Evolutionary conservation across 2,329 filamentous ascomycete genomes (phyloP), one percentile per base, ranked within the genome.

Genomic region (Karstenula rhodostoma): DNA sequence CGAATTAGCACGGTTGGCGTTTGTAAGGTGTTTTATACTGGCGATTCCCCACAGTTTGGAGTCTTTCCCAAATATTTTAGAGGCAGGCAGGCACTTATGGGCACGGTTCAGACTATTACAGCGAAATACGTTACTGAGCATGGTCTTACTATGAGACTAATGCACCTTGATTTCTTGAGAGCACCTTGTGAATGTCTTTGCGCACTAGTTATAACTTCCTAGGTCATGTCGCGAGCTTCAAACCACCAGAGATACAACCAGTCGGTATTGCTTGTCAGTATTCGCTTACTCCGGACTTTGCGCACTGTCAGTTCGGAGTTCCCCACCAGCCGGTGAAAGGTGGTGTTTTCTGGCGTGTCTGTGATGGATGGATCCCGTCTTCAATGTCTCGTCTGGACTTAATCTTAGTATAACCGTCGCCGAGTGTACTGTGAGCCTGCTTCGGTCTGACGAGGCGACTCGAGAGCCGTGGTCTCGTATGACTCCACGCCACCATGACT

Each of bases 1-100:
- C 27, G 43, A 58, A 54, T 59, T 63, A 47, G 68, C 68, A 71
- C 70, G 60, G 57, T 59, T 44, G 74, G 74, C 70, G 73, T 76
- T 71, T 47, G 44, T 58, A 62, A 61, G 23, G 15, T 29, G n/a
- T 43, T 13, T 54, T 7, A n/a, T 27, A 22, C 9, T 6, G 44
- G 51, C 33, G 51, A 33, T 33, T 32, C n/a, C 37, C 27, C 37
- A 6, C 15, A 17, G 23, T 12, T 22, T 17, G 29, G 17, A 12
- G 44, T 9, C 37, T 50, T 40, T 52, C 29, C n/a, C 19, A 33
- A 35, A 40, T 27, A n/a, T 44, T 10, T 12, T 23, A n/a, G n/a
- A n/a, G n/a, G 19, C 12, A 25, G 51, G 42, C 23, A 33, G 17
- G 44, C 22, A 17, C 23, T 32, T n/a, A 48, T 32, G 37, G 35